Conservation (phyloP, 768 basidiomycete genomes). For the Termitomyces sp. region DNA sequence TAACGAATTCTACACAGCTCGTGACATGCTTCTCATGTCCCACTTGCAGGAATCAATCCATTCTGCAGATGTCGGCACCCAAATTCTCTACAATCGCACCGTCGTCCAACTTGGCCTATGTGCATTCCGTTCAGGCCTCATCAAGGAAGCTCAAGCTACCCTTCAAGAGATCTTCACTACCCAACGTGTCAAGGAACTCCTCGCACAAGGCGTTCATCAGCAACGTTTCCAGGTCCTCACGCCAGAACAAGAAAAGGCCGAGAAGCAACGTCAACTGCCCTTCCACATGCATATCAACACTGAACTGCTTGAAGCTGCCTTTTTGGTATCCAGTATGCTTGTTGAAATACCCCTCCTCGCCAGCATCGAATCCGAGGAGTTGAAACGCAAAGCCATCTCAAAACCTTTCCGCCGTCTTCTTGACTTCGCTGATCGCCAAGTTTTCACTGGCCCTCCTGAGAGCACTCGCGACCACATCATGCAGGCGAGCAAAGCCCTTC, state of each 20-base stretch:
- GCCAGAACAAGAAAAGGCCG: conserved; percentile 95
- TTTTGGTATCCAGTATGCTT: conserved; percentile 97
- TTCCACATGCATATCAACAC: conserved; percentile 99
- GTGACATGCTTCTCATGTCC: conserved; percentile 98
- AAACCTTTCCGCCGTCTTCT: conserved; percentile 93
- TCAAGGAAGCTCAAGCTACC: conserved; percentile 89
- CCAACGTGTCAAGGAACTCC: conserved; percentile 92
- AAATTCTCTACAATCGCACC: conserved; percentile 96
- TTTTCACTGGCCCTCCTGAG: conserved; percentile 98
- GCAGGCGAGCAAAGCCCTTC: conserved; percentile 96
- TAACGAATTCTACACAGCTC: conserved; percentile 93
- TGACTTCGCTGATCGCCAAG: conserved; percentile 95
- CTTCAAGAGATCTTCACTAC: conserved; percentile 95
- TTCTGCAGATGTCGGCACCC: conserved; percentile 93
- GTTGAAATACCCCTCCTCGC: conserved; percentile 95
- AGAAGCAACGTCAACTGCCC: conserved; percentile 91
- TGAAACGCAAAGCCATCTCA: conserved; percentile 89
- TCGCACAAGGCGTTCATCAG: conserved; percentile 94
- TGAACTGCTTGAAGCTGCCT: conserved; percentile 94
- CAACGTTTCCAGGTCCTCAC: conserved; percentile 82
- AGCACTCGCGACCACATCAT: conserved; percentile 98
- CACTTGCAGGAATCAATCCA: conserved; percentile 96
- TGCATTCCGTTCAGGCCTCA: conserved; percentile 92
- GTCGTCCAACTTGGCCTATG: conserved; percentile 96
- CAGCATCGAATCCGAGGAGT: conserved; percentile 90